Conservation (phyloP, 495 filamentous ascomycete species). For the Thozetella sp. region DNA sequence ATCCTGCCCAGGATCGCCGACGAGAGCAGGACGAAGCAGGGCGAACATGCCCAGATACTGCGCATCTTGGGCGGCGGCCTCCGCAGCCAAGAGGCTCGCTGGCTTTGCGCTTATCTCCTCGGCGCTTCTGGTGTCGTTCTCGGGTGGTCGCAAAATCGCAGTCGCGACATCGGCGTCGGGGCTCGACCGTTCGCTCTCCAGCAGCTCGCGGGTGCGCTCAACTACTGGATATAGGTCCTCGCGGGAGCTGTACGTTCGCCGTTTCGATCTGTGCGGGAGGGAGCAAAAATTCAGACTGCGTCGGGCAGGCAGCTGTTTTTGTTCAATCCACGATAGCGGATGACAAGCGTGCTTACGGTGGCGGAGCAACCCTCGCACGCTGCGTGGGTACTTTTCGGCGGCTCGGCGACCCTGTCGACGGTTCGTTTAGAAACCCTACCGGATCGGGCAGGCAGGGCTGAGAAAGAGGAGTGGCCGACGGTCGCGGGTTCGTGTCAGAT, state of each 20-base stretch:
- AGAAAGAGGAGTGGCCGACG: background rate
- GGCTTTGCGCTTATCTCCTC: constrained; percentile 10
- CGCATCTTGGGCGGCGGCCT: constrained; percentile 26
- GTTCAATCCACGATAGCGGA: background rate
- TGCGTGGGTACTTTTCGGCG: background rate
- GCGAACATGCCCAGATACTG: constrained; percentile 22
- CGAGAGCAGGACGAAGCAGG: constrained; percentile 21
- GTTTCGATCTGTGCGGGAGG: background rate
- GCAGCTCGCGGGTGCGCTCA: background rate
- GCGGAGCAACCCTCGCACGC: background rate
- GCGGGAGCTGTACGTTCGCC: background rate
- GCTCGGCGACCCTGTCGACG: background rate
- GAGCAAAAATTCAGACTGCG: background rate
- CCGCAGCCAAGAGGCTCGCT: background rate
- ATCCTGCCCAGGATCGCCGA: constrained; percentile 21
- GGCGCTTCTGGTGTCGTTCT: background rate
- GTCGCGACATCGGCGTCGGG: background rate
- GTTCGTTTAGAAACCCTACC: background rate
- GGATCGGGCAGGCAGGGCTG: background rate
- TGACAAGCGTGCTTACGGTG: background rate
- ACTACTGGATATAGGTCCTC: background rate
- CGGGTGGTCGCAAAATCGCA: background rate
- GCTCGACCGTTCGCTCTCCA: background rate
- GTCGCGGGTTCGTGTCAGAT: background rate
- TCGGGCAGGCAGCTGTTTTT: constrained; percentile 1